Evolutionary conservation across 768 basidiomycete species (phyloP), one percentile per base, ranked within the genome.

Genomic region (Royoungia palumana): DNA sequence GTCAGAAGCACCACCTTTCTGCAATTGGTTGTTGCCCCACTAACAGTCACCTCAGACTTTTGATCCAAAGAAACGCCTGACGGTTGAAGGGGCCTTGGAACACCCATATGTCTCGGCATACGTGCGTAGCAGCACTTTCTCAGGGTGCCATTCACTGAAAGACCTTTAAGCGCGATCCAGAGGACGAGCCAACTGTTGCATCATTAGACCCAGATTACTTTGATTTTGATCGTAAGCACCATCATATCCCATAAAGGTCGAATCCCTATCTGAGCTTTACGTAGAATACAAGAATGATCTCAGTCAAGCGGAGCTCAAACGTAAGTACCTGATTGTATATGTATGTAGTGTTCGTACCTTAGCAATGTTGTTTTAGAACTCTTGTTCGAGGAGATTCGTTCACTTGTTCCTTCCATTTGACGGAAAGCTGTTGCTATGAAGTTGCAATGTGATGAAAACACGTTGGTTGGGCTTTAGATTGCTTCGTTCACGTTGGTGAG

Each of bases 191-290:
- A 2, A 73, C 73, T 24, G 85, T 87, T n/a, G 75, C 80, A 35
- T 84, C 89, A 10, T 78, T 96, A 38, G 85, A 84, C 61, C 82
- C 90, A 0, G 78, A 80, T 38, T 96, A 94, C 70, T 96, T 96
- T 67, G 87, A 92, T 57, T 95, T 94, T 61, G 93, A 96, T 66
- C 73, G 82, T 87, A 62, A 67, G 84, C 68, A 14, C 19, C 9
- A 35, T 34, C 7, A 32, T 35, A 28, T 41, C 40, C 36, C 32
- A n/a, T n/a, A n/a, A 22, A 35, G 34, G 22, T 42, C 43, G 7
- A 12, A 32, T 13, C 13, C 21, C 12, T 12, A 19, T 46, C 44
- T 49, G 35, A 58, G 49, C 27, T 51, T 41, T 44, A 45, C 21
- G 10, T 56, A 83, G 79, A 81, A 51, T 77, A 81, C 63, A 85